Percentiles rank a stretch among this genome's conserved stretches.
phyloP scores from a whole-genome alignment of 2,329 filamentous ascomycete species.

The Fusarium solani-melongenae region DNA sequence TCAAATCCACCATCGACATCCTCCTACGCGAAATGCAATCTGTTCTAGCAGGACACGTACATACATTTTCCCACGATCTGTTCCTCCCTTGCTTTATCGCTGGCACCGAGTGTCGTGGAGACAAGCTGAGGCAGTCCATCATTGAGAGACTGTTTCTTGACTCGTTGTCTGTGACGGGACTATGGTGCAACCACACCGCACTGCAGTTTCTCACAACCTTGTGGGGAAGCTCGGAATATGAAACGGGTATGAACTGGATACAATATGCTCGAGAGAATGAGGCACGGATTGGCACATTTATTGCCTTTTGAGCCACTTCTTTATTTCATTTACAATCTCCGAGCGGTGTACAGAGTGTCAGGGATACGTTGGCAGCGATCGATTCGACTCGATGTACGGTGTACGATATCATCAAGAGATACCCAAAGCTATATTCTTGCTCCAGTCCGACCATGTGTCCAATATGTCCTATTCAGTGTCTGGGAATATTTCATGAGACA shows the following conservation, averaged over 20 bases:
- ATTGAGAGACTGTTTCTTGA: conserved; percentile 4
- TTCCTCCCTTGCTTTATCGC: conserved; percentile 15
- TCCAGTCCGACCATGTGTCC: background rate
- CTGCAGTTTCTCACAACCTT: conserved; percentile 5
- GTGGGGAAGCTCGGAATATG: background rate
- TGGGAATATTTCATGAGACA: background rate
- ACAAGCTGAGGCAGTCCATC: background rate
- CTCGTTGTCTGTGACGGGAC: conserved; percentile 1
- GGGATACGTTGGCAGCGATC: background rate
- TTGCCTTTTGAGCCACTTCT: background rate
- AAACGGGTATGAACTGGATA: conserved; percentile 1
- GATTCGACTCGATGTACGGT: background rate
- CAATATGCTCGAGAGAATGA: conserved; percentile 11
- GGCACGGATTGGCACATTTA: conserved; percentile 2
- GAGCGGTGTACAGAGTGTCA: background rate
- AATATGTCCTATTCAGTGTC: background rate
- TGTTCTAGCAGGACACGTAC: background rate
- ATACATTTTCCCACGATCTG: conserved; percentile 7
- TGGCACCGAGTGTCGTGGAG: conserved; percentile 7
- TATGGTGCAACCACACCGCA: conserved; percentile 20
- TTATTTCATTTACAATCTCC: background rate
- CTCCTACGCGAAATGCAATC: conserved; percentile 6
- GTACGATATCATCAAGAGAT: background rate
- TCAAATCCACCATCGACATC: background rate
- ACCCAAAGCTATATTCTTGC: background rate